phyloP scores from a whole-genome alignment of 371 early-diverging fungal species.

The Zancudomyces culisetae region DNA sequence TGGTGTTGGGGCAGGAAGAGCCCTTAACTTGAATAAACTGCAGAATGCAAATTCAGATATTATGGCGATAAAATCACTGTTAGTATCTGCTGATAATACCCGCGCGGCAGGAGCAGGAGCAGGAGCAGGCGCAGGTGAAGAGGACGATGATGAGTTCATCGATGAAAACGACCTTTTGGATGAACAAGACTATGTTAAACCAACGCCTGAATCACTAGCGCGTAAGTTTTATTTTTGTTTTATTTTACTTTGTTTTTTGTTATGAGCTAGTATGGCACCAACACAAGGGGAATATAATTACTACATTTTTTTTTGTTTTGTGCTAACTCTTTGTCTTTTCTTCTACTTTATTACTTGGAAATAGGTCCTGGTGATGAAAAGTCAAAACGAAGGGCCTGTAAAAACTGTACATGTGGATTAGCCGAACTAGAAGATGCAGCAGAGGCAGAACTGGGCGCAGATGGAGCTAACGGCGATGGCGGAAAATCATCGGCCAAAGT shows the following conservation, averaged over 20 bases:
- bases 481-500: too few species aligned
- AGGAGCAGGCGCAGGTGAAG: slow-evolving; percentile 8
- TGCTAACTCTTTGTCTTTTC: not conserved
- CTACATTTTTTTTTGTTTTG: not conserved
- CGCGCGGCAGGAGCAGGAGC: slow-evolving; percentile 25
- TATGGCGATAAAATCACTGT: too few species aligned
- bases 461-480: too few species aligned
- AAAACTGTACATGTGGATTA: slow-evolving; percentile 89
- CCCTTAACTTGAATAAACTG: slow-evolving; percentile 40
- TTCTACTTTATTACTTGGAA: not conserved
- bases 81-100: too few species aligned
- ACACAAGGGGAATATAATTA: too few species aligned
- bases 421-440: slow-evolving; percentile 51
- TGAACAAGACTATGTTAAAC: slow-evolving; percentile 64
- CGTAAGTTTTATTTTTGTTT: slow-evolving; percentile 9
- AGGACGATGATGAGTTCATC: slow-evolving; percentile 47
- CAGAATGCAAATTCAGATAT: too few species aligned
- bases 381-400: slow-evolving; percentile 81
- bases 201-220: slow-evolving; percentile 38
- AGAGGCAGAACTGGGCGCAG: slow-evolving; percentile 8
- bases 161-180: slow-evolving; percentile 78
- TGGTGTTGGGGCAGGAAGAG: slow-evolving; percentile 57
- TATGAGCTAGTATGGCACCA: too few species aligned
- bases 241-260: too few species aligned
- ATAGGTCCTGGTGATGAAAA: slow-evolving; percentile 39